A percentile compares a stretch with the other conserved stretches of the same genome.
phyloP scores from a whole-genome alignment of 1,284 basidiomycete genomes.

The Irpex sp. region DNA sequence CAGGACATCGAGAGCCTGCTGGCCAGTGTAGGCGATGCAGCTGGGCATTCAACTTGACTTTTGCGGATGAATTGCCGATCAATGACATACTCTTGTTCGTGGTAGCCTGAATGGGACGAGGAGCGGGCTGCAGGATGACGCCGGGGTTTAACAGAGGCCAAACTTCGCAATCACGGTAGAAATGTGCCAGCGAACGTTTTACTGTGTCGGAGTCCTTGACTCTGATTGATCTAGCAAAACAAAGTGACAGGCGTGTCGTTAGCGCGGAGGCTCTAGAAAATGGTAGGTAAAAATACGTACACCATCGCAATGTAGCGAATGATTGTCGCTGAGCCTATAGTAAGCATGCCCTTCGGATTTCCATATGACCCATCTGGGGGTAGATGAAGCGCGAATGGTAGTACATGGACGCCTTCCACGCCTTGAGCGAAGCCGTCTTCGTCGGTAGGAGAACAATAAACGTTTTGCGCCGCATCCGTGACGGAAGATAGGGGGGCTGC shows the following conservation, averaged over 20 bases:
- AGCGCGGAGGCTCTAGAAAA: neutral
- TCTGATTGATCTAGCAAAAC: constrained; percentile 62
- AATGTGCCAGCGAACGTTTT: constrained; percentile 83
- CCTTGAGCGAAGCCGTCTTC: constrained; percentile 70
- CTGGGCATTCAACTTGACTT: constrained; percentile 70
- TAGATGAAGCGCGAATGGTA: constrained; percentile 81
- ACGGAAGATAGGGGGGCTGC: constrained; percentile 59
- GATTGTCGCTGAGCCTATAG: constrained; percentile 53
- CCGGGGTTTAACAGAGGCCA: constrained; percentile 79
- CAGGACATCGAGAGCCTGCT: constrained; percentile 80
- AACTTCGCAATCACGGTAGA: constrained; percentile 83
- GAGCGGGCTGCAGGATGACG: constrained; percentile 58
- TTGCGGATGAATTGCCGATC: constrained; percentile 52
- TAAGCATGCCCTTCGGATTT: constrained; percentile 66
- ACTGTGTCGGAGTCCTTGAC: constrained; percentile 66
- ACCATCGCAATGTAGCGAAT: constrained; percentile 85
- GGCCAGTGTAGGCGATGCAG: constrained; percentile 82
- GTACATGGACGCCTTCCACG: constrained; percentile 63
- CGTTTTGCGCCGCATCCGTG: constrained; percentile 37
- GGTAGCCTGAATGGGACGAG: constrained; percentile 59
- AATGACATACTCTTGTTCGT: constrained; percentile 59
- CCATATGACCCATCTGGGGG: constrained; percentile 60
- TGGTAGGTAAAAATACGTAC: constrained; percentile 35
- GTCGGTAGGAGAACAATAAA: constrained; percentile 56
- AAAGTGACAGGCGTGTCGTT: constrained; percentile 2